phyloP scores from a whole-genome alignment of 352 stramenopile species.

The Achlya hypogyna region DNA sequence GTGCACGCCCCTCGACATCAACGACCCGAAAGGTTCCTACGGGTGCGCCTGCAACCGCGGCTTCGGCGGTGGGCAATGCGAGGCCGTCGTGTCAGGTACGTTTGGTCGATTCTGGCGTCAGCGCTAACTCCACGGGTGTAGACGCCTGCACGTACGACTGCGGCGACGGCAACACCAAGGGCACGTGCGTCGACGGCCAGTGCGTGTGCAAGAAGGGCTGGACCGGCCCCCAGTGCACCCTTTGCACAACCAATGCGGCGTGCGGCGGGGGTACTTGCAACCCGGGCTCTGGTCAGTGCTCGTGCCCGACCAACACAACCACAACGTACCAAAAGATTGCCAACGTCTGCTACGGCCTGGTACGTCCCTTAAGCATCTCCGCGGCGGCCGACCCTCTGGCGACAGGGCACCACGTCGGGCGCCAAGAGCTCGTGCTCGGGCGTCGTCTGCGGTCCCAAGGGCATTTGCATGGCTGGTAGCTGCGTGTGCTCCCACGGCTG shows the following conservation, averaged over 20 bases:
- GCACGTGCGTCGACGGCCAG: background rate
- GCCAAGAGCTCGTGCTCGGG: background rate
- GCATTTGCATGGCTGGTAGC: background rate
- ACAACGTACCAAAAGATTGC: background rate
- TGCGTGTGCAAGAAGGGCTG: conserved; percentile 13
- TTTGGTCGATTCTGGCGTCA: background rate
- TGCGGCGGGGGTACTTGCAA: conserved; percentile 2
- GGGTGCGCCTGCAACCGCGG: conserved; percentile 8
- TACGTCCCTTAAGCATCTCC: background rate
- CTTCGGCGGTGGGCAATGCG: conserved; percentile 9
- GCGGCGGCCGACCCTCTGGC: background rate
- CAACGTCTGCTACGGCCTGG: conserved; percentile 7
- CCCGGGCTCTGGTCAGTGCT: conserved; percentile 1
- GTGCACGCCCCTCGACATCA: conserved; percentile 16
- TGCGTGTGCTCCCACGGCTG: conserved; percentile 14
- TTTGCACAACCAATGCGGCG: conserved; percentile 1
- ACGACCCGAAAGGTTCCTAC: conserved; percentile 19
- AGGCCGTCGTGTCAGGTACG: conserved; percentile 7
- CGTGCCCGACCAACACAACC: background rate
- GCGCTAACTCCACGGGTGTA: background rate
- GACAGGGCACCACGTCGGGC: background rate
- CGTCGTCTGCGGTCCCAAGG: background rate
- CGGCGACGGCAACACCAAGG: conserved; percentile 19
- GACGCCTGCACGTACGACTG: conserved; percentile 4
- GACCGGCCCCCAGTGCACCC: conserved; percentile 2